Evolutionary conservation across 805 yeast genomes (phyloP), one percentile per base, ranked within the genome.

Genomic region (Candida sithepensis): DNA sequence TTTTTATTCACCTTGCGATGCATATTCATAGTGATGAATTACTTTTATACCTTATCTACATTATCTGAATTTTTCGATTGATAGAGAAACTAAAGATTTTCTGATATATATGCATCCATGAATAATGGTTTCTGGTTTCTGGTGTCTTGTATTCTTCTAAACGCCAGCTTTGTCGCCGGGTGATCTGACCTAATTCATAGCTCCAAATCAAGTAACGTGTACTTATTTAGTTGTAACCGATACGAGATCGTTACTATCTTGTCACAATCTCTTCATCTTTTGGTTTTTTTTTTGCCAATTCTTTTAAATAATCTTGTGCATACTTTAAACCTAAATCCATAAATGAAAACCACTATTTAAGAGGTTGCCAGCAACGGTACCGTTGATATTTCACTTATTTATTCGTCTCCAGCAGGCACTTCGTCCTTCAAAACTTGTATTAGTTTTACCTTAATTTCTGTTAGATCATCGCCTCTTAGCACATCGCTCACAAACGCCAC

Each of bases 371-470:
- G n/a, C 24, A 21, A 4, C 4, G 21, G 23, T 19, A n/a, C 19
- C 2, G 40, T 9, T 20, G 20, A 4, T 16, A 16, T 18, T 4
- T 3, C 22, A 21, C 19, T 37, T 8, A 2, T 37, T 8, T 37
- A 21, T 12, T 34, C 38, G 18, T 34, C 38, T 16, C 38, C 38
- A 6, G 38, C 38, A n/a, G 38, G 38, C 4, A 34, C 38, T 69
- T 72, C 2, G 63, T 94, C 99, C 61, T 86, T 89, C 56, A 92
- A 70, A 2, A 89, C 77, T 57, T 77, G 83, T 42, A 82, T 71
- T 54, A 94, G 71, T 57, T 81, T 82, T 41, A 94, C 78, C 51
- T 85, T 76, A 46, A 94, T 69, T 60, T 90, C 97, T 0, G 97
- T 92, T 23, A 69, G 70, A 12, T 82, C 83, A 56, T 89, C 92